Base-by-base conservation (phyloP, 192 early-diverging fungal genomes). In the Funneliformis geosporum region DNA sequence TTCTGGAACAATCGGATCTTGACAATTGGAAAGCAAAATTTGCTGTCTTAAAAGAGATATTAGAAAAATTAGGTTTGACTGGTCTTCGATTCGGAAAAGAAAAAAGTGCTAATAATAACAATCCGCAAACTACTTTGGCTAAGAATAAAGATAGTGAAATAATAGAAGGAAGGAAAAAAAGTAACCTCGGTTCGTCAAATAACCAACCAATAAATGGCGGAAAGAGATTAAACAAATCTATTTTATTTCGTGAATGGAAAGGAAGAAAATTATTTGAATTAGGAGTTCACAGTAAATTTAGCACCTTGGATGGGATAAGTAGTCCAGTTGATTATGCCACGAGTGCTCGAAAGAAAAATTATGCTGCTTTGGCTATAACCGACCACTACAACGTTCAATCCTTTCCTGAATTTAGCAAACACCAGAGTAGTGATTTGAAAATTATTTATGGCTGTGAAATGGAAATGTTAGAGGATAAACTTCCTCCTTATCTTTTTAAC, bases 401-500 rank as follows among this genome's bases (percentile, higher is more conserved):
- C 11, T 69, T 69, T 69, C 67, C 67, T 4, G 67, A 69, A 69
- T 69, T 69, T 40, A 39, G 67, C 8, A 27, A 69, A 12, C 28
- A 21, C n/a, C 38, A 6, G 1, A 1, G n/a, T 9, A 7, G 2
- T 0, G 4, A 69, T 69, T 39, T 69, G 8, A 27, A 69, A 69
- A 11, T 69, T 8, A 69, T 69, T 69, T 69, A 69, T 40, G 67
- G 67, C 9, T 69, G 67, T 6, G 67, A 69, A 40, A 42, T 69
- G 38, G 67, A 69, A 7, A 69, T 69, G 67, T 33, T 69, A 10
- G 67, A 69, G 38, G 67, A 69, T 14, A n/a, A 69, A 1, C n/a
- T 69, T 5, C 67, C 67, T 12, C 67, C 67, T 39, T 68, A 68
- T 38, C 1, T 68, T 68, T 68, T 68, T 68, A 68, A 68, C 11